phyloP scores from a whole-genome alignment of 73 alveolate species.

The Paramecium primaurelia region DNA sequence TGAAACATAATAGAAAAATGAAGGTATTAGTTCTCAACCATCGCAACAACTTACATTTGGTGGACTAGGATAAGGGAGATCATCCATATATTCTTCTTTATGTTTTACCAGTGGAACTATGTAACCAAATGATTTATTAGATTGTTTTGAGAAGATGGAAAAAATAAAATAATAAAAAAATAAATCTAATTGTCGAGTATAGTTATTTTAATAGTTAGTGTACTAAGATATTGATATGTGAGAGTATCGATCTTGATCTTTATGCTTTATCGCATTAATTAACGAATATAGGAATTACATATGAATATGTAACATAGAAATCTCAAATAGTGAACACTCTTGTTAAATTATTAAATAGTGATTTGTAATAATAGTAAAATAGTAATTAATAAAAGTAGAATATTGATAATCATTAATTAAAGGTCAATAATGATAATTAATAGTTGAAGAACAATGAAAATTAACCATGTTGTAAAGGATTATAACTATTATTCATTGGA shows the following conservation, averaged over 20 bases:
- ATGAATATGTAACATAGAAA: background rate
- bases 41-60: constrained; percentile 8
- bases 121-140: background rate
- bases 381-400: background rate
- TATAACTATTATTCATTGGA: background rate
- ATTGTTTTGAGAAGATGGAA: constrained; percentile 36
- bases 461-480: constrained; percentile 8
- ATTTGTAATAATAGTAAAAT: background rate
- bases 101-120: constrained; percentile 16
- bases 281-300: background rate
- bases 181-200: background rate
- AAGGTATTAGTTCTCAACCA: background rate
- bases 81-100: background rate
- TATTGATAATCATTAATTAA: background rate
- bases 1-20: background rate
- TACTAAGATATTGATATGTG: background rate
- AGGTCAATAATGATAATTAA: background rate
- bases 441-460: background rate
- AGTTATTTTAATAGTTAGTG: background rate
- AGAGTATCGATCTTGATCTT: background rate
- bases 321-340: background rate
- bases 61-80: background rate
- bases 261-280: constrained; percentile 14
- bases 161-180: background rate
- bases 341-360: background rate